Conservation (phyloP, 2,329 filamentous ascomycete genomes). For the Xylaria sp. region DNA sequence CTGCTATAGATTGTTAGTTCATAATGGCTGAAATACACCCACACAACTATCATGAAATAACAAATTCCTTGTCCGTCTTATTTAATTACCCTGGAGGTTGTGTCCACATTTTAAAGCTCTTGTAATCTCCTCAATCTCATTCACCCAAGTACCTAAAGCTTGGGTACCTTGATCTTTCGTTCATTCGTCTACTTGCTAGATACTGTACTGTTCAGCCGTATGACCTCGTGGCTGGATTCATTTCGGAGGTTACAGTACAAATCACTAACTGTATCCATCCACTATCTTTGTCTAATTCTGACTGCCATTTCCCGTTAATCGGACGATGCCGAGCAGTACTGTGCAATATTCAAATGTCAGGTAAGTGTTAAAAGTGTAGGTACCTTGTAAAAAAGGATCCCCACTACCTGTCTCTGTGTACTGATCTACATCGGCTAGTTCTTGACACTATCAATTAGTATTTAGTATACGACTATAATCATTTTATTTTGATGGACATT, state of each 20-base stretch:
- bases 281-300: background rate
- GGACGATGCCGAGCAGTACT: conserved; percentile 10
- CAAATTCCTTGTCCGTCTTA: conserved; percentile 11
- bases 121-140: conserved; percentile 37
- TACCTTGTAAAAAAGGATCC: conserved; percentile 1
- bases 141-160: conserved; percentile 5
- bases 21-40: background rate
- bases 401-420: background rate
- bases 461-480: background rate
- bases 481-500: conserved; percentile 4
- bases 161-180: conserved; percentile 7
- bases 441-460: background rate
- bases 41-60: conserved; percentile 20
- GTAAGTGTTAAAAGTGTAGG: background rate
- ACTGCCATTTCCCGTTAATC: background rate
- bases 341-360: background rate
- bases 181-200: background rate
- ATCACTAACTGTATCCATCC: background rate
- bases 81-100: conserved; percentile 24
- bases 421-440: background rate
- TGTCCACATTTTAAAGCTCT: conserved; percentile 34
- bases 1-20: conserved; percentile 27
- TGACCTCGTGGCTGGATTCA: conserved; percentile 18
- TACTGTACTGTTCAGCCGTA: conserved; percentile 6
- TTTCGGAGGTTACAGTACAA: conserved; percentile 1